A percentile compares a stretch with the other conserved stretches of the same genome.
phyloP scores from a whole-genome alignment of 257 asterid genomes.

The Nicotiana tabacum region DNA sequence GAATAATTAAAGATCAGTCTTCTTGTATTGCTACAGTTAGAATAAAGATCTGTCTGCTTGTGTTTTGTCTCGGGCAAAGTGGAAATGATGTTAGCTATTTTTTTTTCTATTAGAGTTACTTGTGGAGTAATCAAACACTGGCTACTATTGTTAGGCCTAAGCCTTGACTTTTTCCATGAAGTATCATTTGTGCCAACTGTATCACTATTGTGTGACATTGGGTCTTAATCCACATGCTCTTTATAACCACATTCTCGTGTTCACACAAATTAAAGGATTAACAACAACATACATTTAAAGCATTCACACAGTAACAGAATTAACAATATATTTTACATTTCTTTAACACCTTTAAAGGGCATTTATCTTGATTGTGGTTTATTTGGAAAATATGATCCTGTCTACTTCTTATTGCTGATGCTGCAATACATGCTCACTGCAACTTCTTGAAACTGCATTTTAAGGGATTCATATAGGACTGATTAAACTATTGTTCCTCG shows the following conservation, averaged over 20 bases:
- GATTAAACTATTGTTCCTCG: constrained; percentile 9
- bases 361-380: too few species aligned
- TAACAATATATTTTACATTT: too few species aligned
- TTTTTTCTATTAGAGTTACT: not conserved
- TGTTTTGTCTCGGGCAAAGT: not conserved
- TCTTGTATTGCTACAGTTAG: not conserved
- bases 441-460: not conserved
- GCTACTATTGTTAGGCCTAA: not conserved
- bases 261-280: too few species aligned
- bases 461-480: not conserved
- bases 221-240: not conserved
- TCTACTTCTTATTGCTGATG: not conserved
- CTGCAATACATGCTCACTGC: not conserved
- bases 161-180: not conserved
- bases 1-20: not conserved
- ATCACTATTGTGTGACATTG: not conserved
- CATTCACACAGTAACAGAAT: too few species aligned
- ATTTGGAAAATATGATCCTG: not conserved
- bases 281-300: too few species aligned
- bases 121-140: not conserved
- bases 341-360: too few species aligned
- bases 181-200: not conserved
- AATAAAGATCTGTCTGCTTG: not conserved
- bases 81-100: not conserved
- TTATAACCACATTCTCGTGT: too few species aligned